Base-by-base conservation (phyloP, 23 red algal species). In the Gracilaria caudata region DNA sequence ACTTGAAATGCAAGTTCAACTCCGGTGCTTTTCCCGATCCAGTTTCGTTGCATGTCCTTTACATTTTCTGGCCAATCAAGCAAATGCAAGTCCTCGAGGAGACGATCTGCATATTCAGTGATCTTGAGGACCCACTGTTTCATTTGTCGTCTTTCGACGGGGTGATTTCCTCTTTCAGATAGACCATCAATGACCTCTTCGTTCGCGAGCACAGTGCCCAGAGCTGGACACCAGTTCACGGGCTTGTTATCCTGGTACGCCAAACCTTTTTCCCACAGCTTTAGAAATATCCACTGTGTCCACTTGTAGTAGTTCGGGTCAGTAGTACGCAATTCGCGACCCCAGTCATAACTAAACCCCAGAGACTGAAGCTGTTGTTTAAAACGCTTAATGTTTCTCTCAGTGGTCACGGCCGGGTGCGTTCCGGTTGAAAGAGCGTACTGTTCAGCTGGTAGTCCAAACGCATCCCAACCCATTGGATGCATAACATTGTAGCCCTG, bases 221-320 rank as follows among this genome's bases (percentile, higher is more conserved):
- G 61, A 12, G 84, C 97, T 37, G 97, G 97, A 75, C 97, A 99
- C 97, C 97, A 99, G 46, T 95, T 99, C 8, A 99, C 97, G 17
- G 93, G 82, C 34, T 95, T 92, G 26, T 99, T 93, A 78, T 90
- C 90, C 83, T 99, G 97, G 76, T 99, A 99, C 20, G 97, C 97
- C 0, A 99, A 90, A 6, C 97, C 97, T 45, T 92, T 86, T 74
- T 99, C 90, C 70, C 84, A 95, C n/a, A 99, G 91, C 77, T 99
- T 90, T 23, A 99, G 59, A 64, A 99, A 99, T 11, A 99, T 99
- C 97, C 97, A 99, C 72, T 99, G 97, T 34, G 97, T 99, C 93
- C 93, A 95, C 57, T 88, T 76, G 78, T 99, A 99, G 58, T 99
- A 99, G 0, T 51, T 53, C 38, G 85, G 81, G 51, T 95, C 93